Conservation (phyloP, 345 rosid genomes). For the Hibiscus trionum region DNA sequence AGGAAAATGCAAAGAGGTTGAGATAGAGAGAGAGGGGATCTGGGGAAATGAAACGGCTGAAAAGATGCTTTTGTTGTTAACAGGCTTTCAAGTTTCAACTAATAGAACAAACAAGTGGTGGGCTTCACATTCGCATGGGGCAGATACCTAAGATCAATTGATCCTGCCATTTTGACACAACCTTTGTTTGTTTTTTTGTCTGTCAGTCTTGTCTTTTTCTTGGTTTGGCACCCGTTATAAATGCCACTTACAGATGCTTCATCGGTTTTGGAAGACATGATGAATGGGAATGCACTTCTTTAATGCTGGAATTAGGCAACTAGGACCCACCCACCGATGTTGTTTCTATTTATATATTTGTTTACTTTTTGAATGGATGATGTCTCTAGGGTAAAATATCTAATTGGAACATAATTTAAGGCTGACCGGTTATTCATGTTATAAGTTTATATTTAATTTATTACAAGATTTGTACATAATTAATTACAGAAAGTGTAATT, state of each 20-base stretch:
- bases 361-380: no score
- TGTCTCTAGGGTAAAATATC: no score
- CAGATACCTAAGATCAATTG: neutral
- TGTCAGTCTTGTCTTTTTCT: neutral
- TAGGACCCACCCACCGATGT: neutral
- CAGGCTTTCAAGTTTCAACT: neutral
- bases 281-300: neutral
- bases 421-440: no score
- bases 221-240: neutral
- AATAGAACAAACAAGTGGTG: neutral
- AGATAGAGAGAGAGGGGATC: conserved; percentile 9
- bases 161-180: neutral
- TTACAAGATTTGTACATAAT: no score
- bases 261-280: neutral
- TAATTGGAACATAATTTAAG: no score
- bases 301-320: neutral
- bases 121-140: neutral
- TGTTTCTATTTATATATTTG: neutral
- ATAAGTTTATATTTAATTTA: no score
- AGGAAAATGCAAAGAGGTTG: no score
- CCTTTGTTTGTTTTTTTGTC: no score
- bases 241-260: neutral
- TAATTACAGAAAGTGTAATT: no score
- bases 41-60: neutral
- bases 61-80: conserved; percentile 2